Conservation (phyloP, 352 stramenopile species). For the Plasmopara halstedii region DNA sequence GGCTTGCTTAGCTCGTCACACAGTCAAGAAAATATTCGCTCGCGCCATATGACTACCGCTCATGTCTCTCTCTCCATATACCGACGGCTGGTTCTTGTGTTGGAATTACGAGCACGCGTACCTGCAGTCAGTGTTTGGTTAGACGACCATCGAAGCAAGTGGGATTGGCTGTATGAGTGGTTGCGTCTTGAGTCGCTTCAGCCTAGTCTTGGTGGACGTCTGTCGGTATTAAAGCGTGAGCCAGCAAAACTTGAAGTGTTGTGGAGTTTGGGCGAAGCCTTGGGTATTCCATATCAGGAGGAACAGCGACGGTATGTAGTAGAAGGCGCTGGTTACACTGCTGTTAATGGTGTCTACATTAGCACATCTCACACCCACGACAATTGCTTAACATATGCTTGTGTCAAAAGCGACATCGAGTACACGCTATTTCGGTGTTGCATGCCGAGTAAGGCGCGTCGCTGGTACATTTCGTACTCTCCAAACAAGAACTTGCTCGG, state of each 20-base stretch:
- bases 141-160: constrained; percentile 37
- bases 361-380: constrained; percentile 75
- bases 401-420: constrained; percentile 53
- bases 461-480: constrained; percentile 98
- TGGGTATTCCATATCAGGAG: constrained; percentile 55
- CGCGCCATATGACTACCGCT: constrained; percentile 56
- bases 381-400: constrained; percentile 68
- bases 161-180: constrained; percentile 86
- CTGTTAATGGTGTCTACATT: constrained; percentile 93
- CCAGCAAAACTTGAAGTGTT: constrained; percentile 69
- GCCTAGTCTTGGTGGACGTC: constrained; percentile 60
- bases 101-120: constrained; percentile 67
- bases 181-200: constrained; percentile 80
- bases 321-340: constrained; percentile 76
- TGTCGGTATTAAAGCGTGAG: constrained; percentile 57
- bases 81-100: constrained; percentile 58
- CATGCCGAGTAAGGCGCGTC: constrained; percentile 96
- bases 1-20: constrained; percentile 60
- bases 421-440: constrained; percentile 96
- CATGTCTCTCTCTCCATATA: constrained; percentile 76
- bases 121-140: constrained; percentile 50
- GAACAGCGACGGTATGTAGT: constrained; percentile 86
- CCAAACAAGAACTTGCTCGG: constrained; percentile 79
- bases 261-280: constrained; percentile 47
- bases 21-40: constrained; percentile 55